phyloP scores from a whole-genome alignment of 2,329 filamentous ascomycete species.

The Blastomyces gilchristii region DNA sequence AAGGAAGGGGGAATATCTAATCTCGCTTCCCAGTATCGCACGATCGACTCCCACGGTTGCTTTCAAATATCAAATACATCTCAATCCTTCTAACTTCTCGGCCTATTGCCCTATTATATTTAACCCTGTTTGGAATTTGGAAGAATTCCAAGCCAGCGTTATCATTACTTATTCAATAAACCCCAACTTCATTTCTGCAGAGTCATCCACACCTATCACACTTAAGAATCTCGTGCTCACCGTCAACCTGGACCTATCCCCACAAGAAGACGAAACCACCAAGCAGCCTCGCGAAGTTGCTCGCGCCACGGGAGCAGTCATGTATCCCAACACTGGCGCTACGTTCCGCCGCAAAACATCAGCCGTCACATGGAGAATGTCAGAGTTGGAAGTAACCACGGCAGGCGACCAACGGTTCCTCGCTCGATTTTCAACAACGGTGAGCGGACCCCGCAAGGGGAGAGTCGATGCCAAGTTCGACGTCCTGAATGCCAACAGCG shows the following conservation, averaged over 20 bases:
- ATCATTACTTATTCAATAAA: slow-evolving; percentile 79
- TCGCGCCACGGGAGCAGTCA: slow-evolving; percentile 34
- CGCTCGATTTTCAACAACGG: slow-evolving; percentile 68
- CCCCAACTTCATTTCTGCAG: slow-evolving; percentile 49
- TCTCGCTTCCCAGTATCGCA: slow-evolving; percentile 61
- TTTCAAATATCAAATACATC: slow-evolving; percentile 85
- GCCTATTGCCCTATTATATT: slow-evolving; percentile 62
- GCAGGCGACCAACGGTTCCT: slow-evolving; percentile 61
- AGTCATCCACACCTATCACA: slow-evolving; percentile 39
- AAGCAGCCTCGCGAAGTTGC: slow-evolving; percentile 35
- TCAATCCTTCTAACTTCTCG: slow-evolving; percentile 48
- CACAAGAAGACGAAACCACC: slow-evolving; percentile 35
- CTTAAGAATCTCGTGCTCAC: slow-evolving; percentile 72
- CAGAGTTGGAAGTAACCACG: slow-evolving; percentile 44
- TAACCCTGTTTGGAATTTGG: slow-evolving; percentile 69
- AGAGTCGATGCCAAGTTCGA: slow-evolving; percentile 80
- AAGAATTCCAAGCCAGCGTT: slow-evolving; percentile 74
- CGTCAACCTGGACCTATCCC: slow-evolving; percentile 33
- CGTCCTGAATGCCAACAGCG: slow-evolving; percentile 43
- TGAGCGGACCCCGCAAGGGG: slow-evolving; percentile 59
- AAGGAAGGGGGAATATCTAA: slow-evolving; percentile 65
- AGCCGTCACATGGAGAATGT: slow-evolving; percentile 37
- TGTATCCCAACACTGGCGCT: slow-evolving; percentile 38
- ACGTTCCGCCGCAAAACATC: slow-evolving; percentile 38
- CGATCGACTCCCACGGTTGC: slow-evolving; percentile 58